Evolutionary conservation across 2,329 filamentous ascomycete genomes (phyloP), one percentile per base, ranked within the genome.

Genomic region (Massarina eburnea): DNA sequence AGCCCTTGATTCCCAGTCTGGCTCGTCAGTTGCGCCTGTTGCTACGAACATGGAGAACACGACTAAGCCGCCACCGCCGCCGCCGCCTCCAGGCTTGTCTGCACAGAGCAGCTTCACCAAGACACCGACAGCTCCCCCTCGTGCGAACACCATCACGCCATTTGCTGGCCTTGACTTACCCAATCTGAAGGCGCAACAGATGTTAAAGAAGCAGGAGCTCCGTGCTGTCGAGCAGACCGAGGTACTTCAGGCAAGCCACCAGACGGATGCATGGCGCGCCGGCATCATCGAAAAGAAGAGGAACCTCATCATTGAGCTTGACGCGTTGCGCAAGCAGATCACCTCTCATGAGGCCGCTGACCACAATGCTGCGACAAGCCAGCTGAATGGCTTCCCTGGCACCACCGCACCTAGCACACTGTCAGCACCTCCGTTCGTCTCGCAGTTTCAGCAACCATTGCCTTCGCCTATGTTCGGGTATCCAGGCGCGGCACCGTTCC

Each of bases 211-310:
- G 43, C 59, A 65, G 33, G 64, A 68, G 49, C 66, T 68, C 34
- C 61, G 64, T 6, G 56, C 50, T 7, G 59, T 71, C 3, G 67
- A 71, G 44, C 67, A 70, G 46, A 64, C 63, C 12, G 67, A 71
- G 37, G 63, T 70, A 0, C 45, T 70, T 9, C 63, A 70, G 48
- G 55, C 64, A 8, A 52, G 56, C 24, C 58, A 63, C 12, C 61
- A 70, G 36, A 60, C 48, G n/a, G 59, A 66, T 8, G 49, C 52
- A 8, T 70, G 67, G 64, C 63, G 67, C 37, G 49, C 54, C 5
- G 44, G 45, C 15, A 65, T 69, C 46, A 68, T 71, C 15, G 59
- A 64, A 39, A 63, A 65, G 54, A 71, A 71, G 54, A 62, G 57
- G 33, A 54, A 48, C 34, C 52, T 70, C 17, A 68, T 70, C 37